phyloP scores from a whole-genome alignment of 257 asterid genomes.

The Penstemon davidsonii region DNA sequence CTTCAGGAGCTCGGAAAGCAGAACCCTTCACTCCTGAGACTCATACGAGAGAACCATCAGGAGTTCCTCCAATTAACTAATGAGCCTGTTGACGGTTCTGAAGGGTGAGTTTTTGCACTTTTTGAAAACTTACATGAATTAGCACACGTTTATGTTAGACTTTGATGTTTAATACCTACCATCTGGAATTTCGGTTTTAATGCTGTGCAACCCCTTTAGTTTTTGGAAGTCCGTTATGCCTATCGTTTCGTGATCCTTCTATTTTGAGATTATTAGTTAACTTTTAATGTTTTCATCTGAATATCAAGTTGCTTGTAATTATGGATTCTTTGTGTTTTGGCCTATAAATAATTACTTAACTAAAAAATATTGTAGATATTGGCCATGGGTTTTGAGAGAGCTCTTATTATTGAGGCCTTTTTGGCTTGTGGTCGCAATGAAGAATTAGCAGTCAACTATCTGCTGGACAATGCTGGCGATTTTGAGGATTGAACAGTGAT shows the following conservation, averaged over 20 bases:
- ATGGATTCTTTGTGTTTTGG: too few species aligned
- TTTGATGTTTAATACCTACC: too few species aligned
- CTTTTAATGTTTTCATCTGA: too few species aligned
- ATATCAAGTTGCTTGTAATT: too few species aligned
- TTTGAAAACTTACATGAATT: too few species aligned
- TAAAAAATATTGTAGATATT: slow-evolving; percentile 57
- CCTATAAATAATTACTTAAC: not conserved
- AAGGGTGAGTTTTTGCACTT: slow-evolving; percentile 70
- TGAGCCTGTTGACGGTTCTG: slow-evolving; percentile 86
- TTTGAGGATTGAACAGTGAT: slow-evolving; percentile 53
- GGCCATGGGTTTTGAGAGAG: slow-evolving; percentile 92
- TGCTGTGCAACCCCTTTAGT: too few species aligned
- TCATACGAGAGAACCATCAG: slow-evolving; percentile 79
- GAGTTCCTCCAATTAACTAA: slow-evolving; percentile 84
- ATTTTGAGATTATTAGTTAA: too few species aligned
- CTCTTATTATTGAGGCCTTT: slow-evolving; percentile 89
- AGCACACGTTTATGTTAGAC: too few species aligned
- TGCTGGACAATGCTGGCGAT: slow-evolving; percentile 84
- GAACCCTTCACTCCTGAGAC: slow-evolving; percentile 70
- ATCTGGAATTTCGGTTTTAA: too few species aligned
- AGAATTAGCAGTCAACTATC: slow-evolving; percentile 83
- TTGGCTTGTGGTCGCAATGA: slow-evolving; percentile 94
- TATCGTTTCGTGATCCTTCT: too few species aligned
- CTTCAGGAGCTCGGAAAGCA: slow-evolving; percentile 88
- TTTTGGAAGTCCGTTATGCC: too few species aligned